Evolutionary conservation across 805 yeast species (phyloP).

Genomic region (Millerago galiae): DNA sequence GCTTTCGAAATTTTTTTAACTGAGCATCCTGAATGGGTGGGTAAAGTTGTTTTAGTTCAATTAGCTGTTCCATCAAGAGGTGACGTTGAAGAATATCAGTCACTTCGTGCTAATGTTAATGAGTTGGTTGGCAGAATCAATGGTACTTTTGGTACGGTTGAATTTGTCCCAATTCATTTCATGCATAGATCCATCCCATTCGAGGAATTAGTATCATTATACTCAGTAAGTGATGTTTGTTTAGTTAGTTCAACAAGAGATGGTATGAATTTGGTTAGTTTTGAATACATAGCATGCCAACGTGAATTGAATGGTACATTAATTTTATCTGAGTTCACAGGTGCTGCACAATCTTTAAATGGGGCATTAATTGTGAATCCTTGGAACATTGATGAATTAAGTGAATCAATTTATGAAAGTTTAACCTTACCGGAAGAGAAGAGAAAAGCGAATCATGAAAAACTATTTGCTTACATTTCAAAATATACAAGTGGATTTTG

Average conservation of each 20-base stretch:
- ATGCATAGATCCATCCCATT: constrained; percentile 89
- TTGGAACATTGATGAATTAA: constrained; percentile 95
- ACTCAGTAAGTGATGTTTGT: constrained; percentile 83
- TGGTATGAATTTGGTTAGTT: constrained; percentile 96
- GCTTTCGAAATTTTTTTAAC: constrained; percentile 90
- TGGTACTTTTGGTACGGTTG: constrained; percentile 94
- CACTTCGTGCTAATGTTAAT: constrained; percentile 86
- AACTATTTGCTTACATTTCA: constrained; percentile 78
- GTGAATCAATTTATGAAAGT: constrained; percentile 80
- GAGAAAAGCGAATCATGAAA: constrained; percentile 69
- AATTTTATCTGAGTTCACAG: constrained; percentile 91
- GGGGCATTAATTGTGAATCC: constrained; percentile 95
- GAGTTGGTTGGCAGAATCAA: constrained; percentile 95
- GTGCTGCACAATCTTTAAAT: constrained; percentile 97
- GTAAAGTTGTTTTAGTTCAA: constrained; percentile 91
- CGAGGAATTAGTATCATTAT: constrained; percentile 84
- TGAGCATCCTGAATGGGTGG: constrained; percentile 97
- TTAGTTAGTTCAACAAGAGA: constrained; percentile 92
- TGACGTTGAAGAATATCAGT: constrained; percentile 96
- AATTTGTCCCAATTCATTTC: constrained; percentile 95
- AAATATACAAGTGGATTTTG: constrained; percentile 94
- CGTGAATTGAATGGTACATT: constrained; percentile 77
- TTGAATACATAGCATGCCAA: constrained; percentile 96
- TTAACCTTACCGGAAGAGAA: constrained; percentile 82
- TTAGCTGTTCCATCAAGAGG: constrained; percentile 98